Evolutionary conservation across 2,329 filamentous ascomycete species (phyloP).

Genomic region (Cercospora brassicicola): DNA sequence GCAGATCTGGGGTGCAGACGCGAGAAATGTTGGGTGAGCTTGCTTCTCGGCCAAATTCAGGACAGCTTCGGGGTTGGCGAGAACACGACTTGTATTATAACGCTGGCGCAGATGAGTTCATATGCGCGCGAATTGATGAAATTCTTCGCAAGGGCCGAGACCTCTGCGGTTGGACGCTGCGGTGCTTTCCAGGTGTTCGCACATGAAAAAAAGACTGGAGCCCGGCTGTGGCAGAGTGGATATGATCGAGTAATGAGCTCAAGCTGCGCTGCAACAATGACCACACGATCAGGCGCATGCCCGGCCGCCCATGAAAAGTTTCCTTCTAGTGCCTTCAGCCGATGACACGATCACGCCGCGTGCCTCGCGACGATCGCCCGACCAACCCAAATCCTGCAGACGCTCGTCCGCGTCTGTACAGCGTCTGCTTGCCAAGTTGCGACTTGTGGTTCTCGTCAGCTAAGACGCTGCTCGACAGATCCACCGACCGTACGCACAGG

Average conservation of each 20-base stretch:
- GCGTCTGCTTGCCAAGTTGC: background rate
- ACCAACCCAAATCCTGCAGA: background rate
- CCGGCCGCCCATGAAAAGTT: background rate
- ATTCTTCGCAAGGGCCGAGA: background rate
- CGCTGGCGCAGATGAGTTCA: background rate
- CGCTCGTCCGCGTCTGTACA: background rate
- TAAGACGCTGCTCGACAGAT: background rate
- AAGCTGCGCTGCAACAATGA: background rate
- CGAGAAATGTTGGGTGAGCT: constrained; percentile 1
- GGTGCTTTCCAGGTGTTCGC: constrained; percentile 1
- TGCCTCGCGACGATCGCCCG: background rate
- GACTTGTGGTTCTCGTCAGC: background rate
- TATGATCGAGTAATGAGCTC: constrained; percentile 14
- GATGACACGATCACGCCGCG: constrained; percentile 10
- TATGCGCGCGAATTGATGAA: background rate
- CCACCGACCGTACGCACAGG: background rate
- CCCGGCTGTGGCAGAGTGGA: constrained; percentile 1
- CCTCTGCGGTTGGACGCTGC: background rate
- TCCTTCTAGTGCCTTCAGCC: background rate
- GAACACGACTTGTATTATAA: background rate
- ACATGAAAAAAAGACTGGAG: constrained; percentile 5
- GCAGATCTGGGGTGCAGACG: constrained; percentile 9
- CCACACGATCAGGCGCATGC: background rate
- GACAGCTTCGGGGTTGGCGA: background rate
- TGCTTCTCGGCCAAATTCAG: background rate